Base-by-base conservation (phyloP, 2,329 filamentous ascomycete species). In the Alternaria consortialis region DNA sequence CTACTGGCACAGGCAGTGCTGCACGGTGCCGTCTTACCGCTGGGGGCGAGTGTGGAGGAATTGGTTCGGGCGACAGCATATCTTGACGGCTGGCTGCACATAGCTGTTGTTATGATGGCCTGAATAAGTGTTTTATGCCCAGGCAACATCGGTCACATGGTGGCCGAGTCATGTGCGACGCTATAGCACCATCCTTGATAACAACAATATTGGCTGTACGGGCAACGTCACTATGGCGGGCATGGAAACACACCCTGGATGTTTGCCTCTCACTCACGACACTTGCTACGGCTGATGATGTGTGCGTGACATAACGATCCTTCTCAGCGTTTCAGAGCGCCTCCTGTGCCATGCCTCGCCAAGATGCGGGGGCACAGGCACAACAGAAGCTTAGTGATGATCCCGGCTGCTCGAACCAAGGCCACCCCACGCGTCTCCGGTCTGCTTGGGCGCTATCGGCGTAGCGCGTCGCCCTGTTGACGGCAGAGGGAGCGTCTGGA, bases 71-170 rank as follows among this genome's bases (percentile, higher is more conserved):
- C 91, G 72, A 91, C 91, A 4, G 88, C 92, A 2, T 98, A 97
- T 82, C 89, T 93, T 0, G 95, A 99, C 80, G 95, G 95, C 0
- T 99, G 94, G 90, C 79, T 97, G 27, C 92, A 93, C 77, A 80
- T 97, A 42, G 91, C 93, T 53, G 86, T 97, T 5, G 85, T 89
- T 20, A 90, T 96, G 82, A 84, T 93, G 74, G 82, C 81, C 13
- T 86, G 73, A 58, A 50, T 53, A 53, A 56, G 53, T 52, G 48
- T 17, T 47, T 52, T 50, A 25, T 54, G 56, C 46, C 46, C 12
- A 17, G 31, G 32, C 46, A 15, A 39, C 37, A 31, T 32, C 20
- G 29, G 42, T 25, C 17, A 34, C 31, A 52, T 42, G 39, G 44
- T 12, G 0, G 23, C 43, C 42, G 60, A 62, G 60, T 62, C 55